A percentile compares a stretch with the other conserved stretches of the same genome.
These are phyloP conservation scores for Trypanosoma rangeli DNA, from an alignment of 208 protist genomes.

Conservation along the genomic window DNA sequence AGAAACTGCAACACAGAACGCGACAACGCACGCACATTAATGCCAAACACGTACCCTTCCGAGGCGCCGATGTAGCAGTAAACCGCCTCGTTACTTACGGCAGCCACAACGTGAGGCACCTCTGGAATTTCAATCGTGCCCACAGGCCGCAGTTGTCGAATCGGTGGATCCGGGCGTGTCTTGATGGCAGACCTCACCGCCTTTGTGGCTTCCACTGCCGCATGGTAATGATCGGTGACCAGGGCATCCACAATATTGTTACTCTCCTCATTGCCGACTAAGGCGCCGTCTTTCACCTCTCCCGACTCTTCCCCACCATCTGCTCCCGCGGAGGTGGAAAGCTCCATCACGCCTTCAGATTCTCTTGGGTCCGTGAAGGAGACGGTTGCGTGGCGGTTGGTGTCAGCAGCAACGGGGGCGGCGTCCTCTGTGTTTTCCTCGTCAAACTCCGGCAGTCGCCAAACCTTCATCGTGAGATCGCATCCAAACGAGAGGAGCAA, in stretches of 20 bases:
- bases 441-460: constrained; percentile 55
- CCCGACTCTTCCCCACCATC: neutral
- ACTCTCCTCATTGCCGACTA: neutral
- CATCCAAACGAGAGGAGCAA: constrained; percentile 56
- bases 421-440: constrained; percentile 46
- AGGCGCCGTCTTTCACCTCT: neutral
- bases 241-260: neutral
- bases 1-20: constrained; percentile 51
- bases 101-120: constrained; percentile 37
- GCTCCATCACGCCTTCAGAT: neutral
- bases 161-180: constrained; percentile 37
- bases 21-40: constrained; percentile 46
- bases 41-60: constrained; percentile 62
- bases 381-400: constrained; percentile 35
- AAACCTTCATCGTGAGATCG: constrained; percentile 67
- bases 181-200: constrained; percentile 65
- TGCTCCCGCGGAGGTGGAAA: neutral
- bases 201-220: constrained; percentile 1
- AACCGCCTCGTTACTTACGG: constrained; percentile 21
- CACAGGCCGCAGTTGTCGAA: constrained; percentile 40
- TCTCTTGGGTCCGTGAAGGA: constrained; percentile 43
- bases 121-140: constrained; percentile 66
- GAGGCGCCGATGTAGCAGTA: constrained; percentile 57
- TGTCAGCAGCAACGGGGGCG: constrained; percentile 3
- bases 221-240: constrained; percentile 3